Evolutionary conservation across 2,329 filamentous ascomycete genomes (phyloP).

Genomic region (Aspergillus hiratsukae): DNA sequence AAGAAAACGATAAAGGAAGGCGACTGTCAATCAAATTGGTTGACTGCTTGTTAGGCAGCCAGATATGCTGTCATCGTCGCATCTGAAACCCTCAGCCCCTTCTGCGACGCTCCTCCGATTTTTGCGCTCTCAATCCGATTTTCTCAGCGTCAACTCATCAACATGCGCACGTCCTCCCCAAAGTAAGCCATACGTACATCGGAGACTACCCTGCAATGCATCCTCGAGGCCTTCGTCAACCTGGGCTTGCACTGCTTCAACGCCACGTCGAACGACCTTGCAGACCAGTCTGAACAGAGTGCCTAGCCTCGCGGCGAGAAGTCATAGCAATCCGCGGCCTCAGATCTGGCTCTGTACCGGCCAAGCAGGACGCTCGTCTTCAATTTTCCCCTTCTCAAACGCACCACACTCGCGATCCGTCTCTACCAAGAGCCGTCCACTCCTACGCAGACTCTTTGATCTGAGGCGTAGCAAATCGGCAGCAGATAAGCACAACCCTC

Average conservation of each 20-base stretch:
- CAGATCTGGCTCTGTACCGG: slow-evolving; percentile 6
- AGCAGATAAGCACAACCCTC: slow-evolving; percentile 43
- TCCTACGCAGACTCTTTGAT: slow-evolving; percentile 35
- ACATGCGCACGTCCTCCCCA: slow-evolving; percentile 17
- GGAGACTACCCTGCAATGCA: slow-evolving; percentile 10
- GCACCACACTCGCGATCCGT: slow-evolving; percentile 21
- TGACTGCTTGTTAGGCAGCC: slow-evolving; percentile 7
- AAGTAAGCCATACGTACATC: slow-evolving; percentile 9
- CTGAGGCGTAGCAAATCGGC: slow-evolving; percentile 29
- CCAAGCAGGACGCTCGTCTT: slow-evolving; percentile 1
- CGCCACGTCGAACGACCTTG: slow-evolving; percentile 19
- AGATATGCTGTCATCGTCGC: slow-evolving; percentile 37
- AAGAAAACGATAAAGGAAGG: background rate
- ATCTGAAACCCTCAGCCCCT: slow-evolving; percentile 41
- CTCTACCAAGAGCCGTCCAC: slow-evolving; percentile 30
- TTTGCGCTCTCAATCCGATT: slow-evolving; percentile 66
- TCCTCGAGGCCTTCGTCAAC: slow-evolving; percentile 17
- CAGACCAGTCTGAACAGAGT: slow-evolving; percentile 29
- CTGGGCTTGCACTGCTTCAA: slow-evolving; percentile 17
- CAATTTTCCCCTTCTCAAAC: slow-evolving; percentile 7
- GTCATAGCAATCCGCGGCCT: slow-evolving; percentile 8
- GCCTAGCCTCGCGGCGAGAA: slow-evolving; percentile 8
- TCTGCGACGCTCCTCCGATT: slow-evolving; percentile 63
- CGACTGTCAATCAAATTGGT: slow-evolving; percentile 5
- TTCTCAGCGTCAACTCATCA: slow-evolving; percentile 43